phyloP scores from a whole-genome alignment of 2,329 filamentous ascomycete species.

The Cordyceps fumosorosea region DNA sequence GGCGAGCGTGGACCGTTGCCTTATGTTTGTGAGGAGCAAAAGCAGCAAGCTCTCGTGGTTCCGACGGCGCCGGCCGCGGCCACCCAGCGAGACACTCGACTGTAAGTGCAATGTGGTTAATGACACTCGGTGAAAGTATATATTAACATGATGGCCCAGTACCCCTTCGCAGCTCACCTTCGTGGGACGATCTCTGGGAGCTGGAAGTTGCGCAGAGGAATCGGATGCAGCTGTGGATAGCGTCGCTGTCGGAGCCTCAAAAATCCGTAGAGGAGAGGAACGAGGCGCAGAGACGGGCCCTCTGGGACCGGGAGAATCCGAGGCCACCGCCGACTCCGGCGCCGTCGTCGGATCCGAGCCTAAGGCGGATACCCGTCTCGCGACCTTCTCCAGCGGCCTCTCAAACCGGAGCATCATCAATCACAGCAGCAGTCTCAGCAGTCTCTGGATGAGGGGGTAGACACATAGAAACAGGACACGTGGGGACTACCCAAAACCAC shows the following conservation, averaged over 20 bases:
- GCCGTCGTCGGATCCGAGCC: neutral
- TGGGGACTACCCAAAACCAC: neutral
- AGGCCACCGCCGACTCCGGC: neutral
- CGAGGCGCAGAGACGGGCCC: neutral
- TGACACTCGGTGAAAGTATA: too few relatives aligned
- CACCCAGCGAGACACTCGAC: neutral
- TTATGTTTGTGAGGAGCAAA: neutral
- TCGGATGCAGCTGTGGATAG: neutral
- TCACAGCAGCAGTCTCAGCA: too few relatives aligned
- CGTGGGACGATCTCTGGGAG: neutral
- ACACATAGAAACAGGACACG: neutral
- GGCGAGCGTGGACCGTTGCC: neutral
- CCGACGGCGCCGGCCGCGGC: neutral
- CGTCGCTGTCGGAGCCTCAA: neutral
- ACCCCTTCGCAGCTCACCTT: neutral
- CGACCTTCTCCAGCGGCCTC: too few relatives aligned
- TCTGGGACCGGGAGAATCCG: neutral
- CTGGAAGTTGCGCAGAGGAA: neutral
- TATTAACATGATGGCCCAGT: neutral
- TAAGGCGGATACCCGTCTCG: neutral
- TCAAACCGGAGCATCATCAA: too few relatives aligned
- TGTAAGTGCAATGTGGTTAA: neutral
- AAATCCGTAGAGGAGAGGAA: neutral
- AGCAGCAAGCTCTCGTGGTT: neutral
- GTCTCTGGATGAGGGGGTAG: neutral